Base-by-base conservation (phyloP, 495 filamentous ascomycete species). In the Staphylotrichum tortipilum region DNA sequence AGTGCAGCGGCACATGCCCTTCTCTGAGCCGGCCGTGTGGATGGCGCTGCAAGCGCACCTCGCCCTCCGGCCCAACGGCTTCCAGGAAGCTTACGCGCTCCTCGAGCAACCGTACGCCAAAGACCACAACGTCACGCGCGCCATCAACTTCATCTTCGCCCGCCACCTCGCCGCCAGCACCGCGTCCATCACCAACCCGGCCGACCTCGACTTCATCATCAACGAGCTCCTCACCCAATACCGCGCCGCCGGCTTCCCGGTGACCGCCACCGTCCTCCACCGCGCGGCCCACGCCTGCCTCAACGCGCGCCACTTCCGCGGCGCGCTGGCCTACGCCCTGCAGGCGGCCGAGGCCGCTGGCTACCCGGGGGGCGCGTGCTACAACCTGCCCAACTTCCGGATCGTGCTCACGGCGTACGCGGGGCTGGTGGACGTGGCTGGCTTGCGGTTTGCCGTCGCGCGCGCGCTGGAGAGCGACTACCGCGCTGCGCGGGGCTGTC, bases 1-100 rank as follows among this genome's bases (percentile, higher is more conserved):
- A 1, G 22, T 59, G 4, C 42, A 58, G 18, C 50, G 45, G 3
- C 59, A 67, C 2, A 64, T 72, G 65, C 62, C 58, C 1, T 56
- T 53, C 31, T 60, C 55, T 12, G 19, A 37, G 4, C 55, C 59
- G 8, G 65, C 65, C 42, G 57, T 75, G 3, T 57, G 57, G 9
- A 46, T 74, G 8, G 73, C 71, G 17, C 61, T 76, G 15, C 54
- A 61, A 18, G 74, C 74, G 11, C 56, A 61, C 8, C 50, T 75
- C 45, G 48, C 49, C 21, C 46, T 47, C n/a, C 37, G 56, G 3
- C 30, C 47, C 2, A 28, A 39, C 17, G 52, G 57, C 12, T 35
- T 51, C 24, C 35, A 46, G 15, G 49, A 43, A 21, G 60, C 68
- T 3, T 59, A 65, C 14, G 21, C 29, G 18, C 51, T 76, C 10